Conservation (phyloP, 768 basidiomycete genomes). For the Neoboletus magnificus region DNA sequence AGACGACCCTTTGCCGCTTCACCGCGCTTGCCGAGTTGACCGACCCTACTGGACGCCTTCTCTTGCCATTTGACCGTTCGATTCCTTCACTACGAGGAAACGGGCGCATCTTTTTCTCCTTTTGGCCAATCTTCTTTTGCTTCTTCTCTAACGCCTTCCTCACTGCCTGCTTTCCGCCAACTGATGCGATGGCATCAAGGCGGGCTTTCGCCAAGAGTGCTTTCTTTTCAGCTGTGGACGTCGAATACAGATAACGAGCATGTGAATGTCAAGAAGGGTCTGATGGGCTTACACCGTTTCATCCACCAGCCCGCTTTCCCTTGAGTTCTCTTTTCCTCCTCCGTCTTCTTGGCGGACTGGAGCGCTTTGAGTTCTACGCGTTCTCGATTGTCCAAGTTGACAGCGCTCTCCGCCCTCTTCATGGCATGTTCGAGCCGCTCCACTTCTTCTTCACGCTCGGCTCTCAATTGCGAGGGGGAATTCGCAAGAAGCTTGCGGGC, state of each 20-base stretch:
- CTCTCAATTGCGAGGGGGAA: constrained; percentile 57
- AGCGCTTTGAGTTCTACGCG: constrained; percentile 70
- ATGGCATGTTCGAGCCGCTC: constrained; percentile 66
- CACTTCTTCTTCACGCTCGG: constrained; percentile 66
- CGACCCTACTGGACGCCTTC: constrained; percentile 13
- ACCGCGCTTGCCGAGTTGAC: constrained; percentile 5
- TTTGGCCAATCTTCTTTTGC: constrained; percentile 80
- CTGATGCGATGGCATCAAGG: constrained; percentile 72
- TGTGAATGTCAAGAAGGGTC: neutral
- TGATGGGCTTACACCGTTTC: constrained; percentile 62
- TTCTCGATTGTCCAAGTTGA: constrained; percentile 69
- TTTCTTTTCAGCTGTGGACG: constrained; percentile 67
- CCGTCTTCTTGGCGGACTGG: constrained; percentile 41
- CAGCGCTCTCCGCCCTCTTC: constrained; percentile 71
- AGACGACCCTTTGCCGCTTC: constrained; percentile 26
- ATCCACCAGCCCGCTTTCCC: constrained; percentile 86
- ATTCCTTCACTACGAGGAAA: constrained; percentile 36
- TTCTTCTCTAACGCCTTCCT: constrained; percentile 88
- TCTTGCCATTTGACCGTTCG: constrained; percentile 11
- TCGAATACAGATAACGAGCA: neutral
- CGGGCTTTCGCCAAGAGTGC: constrained; percentile 68
- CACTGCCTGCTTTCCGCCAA: constrained; percentile 77
- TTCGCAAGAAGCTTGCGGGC: constrained; percentile 62
- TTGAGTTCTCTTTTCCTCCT: constrained; percentile 55
- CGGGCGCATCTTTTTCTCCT: constrained; percentile 85